Conservation (phyloP, 2,329 filamentous ascomycete genomes). For the Colletotrichum orbiculare region DNA sequence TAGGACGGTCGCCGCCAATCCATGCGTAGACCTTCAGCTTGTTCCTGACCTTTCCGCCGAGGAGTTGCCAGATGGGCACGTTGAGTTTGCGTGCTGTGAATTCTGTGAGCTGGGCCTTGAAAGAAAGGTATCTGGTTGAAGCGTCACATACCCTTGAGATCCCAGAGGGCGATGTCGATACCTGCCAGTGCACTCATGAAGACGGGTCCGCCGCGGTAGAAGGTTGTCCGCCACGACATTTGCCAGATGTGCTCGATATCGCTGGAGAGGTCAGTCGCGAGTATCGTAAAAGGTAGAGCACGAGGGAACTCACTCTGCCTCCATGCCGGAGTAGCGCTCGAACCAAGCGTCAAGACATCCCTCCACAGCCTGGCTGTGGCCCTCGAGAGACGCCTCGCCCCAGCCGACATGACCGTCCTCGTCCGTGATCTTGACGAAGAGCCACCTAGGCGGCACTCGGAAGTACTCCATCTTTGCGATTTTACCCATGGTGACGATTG, state of each 20-base stretch:
- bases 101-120: not conserved
- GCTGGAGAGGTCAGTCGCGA: constrained; percentile 49
- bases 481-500: constrained; percentile 61
- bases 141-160: constrained; percentile 67
- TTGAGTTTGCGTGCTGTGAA: constrained; percentile 56
- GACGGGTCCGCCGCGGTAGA: constrained; percentile 82
- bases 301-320: constrained; percentile 69
- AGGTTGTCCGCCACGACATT: constrained; percentile 74
- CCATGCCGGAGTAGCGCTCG: constrained; percentile 70
- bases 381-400: constrained; percentile 81
- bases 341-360: constrained; percentile 77
- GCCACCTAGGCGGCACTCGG: constrained; percentile 78
- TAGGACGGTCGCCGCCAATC: constrained; percentile 80
- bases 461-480: constrained; percentile 79
- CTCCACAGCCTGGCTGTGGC: constrained; percentile 79
- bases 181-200: constrained; percentile 84
- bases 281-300: fast-evolving
- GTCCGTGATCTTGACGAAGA: constrained; percentile 82
- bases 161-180: constrained; percentile 84
- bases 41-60: constrained; percentile 79
- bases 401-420: constrained; percentile 73
- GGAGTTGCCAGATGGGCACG: constrained; percentile 77
- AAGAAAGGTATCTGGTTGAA: fast-evolving
- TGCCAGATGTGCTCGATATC: constrained; percentile 88
- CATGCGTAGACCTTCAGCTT: constrained; percentile 80